Conservation (phyloP, 495 filamentous ascomycete species). For the Pyronema omphalodes region DNA sequence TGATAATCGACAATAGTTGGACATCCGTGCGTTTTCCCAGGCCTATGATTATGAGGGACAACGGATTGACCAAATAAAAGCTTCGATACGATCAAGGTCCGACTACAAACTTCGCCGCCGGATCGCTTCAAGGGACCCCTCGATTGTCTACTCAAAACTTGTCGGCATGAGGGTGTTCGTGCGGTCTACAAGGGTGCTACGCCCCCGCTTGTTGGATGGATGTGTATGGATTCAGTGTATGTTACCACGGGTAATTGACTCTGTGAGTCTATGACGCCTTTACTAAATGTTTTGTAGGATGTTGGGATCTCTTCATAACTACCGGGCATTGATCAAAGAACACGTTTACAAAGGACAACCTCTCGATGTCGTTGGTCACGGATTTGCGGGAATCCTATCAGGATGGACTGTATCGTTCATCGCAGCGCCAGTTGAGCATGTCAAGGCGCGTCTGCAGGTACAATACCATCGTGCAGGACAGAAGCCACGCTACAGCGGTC, state of each 20-base stretch:
- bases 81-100: constrained; percentile 94
- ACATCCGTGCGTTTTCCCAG: constrained; percentile 36
- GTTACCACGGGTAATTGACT: constrained; percentile 8
- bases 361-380: constrained; percentile 45
- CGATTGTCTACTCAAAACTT: constrained; percentile 65
- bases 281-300: constrained; percentile 34
- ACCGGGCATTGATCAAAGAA: constrained; percentile 61
- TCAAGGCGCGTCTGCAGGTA: constrained; percentile 85
- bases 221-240: constrained; percentile 86
- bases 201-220: constrained; percentile 86
- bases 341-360: constrained; percentile 48
- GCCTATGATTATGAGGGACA: background rate
- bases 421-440: constrained; percentile 83
- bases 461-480: constrained; percentile 40
- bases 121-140: constrained; percentile 66
- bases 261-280: background rate
- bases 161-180: constrained; percentile 58
- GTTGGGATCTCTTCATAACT: constrained; percentile 80
- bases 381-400: constrained; percentile 66
- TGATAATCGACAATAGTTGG: constrained; percentile 32
- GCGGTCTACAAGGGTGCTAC: constrained; percentile 84
- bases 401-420: constrained; percentile 83
- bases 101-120: constrained; percentile 68
- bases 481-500: constrained; percentile 50
- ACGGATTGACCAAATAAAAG: constrained; percentile 31